Percentiles rank a stretch among this genome's conserved stretches.
Conservation (phyloP, 257 asterid genomes). For the Penstemon davidsonii region DNA sequence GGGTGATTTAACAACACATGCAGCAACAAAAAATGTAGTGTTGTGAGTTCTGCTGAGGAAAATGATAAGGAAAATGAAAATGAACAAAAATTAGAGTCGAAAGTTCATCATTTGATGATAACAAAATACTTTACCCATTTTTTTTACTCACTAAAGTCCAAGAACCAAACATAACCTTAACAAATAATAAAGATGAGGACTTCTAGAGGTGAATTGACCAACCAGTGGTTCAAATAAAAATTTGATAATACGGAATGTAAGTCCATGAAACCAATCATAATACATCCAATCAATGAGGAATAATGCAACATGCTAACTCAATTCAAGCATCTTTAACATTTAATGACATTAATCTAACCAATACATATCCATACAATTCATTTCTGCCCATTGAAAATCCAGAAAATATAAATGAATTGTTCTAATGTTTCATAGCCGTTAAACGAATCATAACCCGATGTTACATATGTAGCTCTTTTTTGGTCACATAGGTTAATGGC, state of each 20-base stretch:
- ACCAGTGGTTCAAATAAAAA: neutral
- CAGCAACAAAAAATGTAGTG: too few species aligned
- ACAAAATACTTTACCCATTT: too few species aligned
- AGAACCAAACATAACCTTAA: neutral
- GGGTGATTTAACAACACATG: neutral
- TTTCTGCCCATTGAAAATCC: neutral
- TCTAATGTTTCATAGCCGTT: slow-evolving; percentile 14
- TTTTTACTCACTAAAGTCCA: too few species aligned
- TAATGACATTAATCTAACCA: slow-evolving; percentile 1
- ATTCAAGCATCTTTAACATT: neutral
- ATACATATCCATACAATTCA: slow-evolving; percentile 1
- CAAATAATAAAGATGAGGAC: neutral
- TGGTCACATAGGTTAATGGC: neutral
- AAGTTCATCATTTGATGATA: too few species aligned
- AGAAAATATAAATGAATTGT: neutral
- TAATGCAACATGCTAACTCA: neutral
- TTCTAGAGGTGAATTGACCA: neutral
- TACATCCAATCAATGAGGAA: neutral
- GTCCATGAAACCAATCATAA: neutral
- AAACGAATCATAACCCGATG: slow-evolving; percentile 1
- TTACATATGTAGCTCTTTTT: slow-evolving; percentile 7
- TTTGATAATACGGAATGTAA: neutral
- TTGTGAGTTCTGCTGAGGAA: too few species aligned
- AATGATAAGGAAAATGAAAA: too few species aligned
- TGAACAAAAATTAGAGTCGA: too few species aligned